phyloP scores from a whole-genome alignment of 2,329 filamentous ascomycete genomes.

The Aspergillus ochraceus region DNA sequence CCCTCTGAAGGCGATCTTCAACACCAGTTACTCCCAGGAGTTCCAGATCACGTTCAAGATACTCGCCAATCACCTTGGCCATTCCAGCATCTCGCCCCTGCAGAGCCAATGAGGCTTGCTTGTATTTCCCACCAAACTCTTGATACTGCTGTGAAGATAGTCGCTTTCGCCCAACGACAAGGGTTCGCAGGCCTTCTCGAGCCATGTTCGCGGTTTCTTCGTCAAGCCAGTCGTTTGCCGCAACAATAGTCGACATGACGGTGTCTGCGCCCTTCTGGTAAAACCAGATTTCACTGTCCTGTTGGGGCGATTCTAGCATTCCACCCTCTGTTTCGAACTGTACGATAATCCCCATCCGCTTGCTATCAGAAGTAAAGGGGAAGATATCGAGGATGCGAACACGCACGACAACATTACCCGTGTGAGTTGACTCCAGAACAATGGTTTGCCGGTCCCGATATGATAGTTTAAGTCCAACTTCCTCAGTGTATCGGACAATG shows the following conservation, averaged over 20 bases:
- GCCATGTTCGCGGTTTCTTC: constrained; percentile 99
- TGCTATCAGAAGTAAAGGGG: constrained; percentile 96
- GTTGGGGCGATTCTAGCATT: constrained; percentile 49
- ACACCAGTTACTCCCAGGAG: constrained; percentile 96
- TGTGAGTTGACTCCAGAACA: constrained; percentile 73
- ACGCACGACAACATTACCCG: constrained; percentile 72
- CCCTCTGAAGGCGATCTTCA: constrained; percentile 91
- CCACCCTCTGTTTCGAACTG: constrained; percentile 69
- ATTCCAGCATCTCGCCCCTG: constrained; percentile 78
- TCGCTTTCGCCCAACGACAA: constrained; percentile 91
- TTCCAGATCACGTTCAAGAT: constrained; percentile 85
- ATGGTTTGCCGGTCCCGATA: constrained; percentile 87
- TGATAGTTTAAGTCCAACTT: constrained; percentile 79
- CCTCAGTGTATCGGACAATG: constrained; percentile 93
- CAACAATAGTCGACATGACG: constrained; percentile 95
- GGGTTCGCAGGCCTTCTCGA: constrained; percentile 85
- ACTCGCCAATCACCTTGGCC: constrained; percentile 74
- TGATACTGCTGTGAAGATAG: constrained; percentile 76
- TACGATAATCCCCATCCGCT: constrained; percentile 96
- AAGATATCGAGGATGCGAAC: constrained; percentile 92
- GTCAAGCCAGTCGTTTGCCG: constrained; percentile 96
- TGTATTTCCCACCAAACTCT: constrained; percentile 73
- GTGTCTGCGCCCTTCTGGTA: constrained; percentile 98
- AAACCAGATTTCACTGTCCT: constrained; percentile 87
- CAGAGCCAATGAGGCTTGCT: constrained; percentile 77